Evolutionary conservation across 805 yeast genomes (phyloP).

Genomic region (Candida andamanensis): DNA sequence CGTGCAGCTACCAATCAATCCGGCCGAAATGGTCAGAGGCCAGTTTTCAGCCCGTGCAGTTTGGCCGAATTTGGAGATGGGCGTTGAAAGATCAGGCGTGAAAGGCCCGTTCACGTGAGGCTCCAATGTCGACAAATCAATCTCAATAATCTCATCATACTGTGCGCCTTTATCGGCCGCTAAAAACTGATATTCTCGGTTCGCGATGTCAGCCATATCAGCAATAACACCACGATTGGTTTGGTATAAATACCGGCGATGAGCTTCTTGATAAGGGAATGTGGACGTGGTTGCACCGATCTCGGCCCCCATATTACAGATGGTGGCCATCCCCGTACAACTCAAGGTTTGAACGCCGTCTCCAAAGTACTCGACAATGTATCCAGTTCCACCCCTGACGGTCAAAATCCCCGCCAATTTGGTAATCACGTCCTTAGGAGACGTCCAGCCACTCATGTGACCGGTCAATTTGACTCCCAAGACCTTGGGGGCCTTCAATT

Average conservation of each 20-base stretch:
- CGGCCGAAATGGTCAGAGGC: slow-evolving; percentile 86
- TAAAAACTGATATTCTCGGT: slow-evolving; percentile 55
- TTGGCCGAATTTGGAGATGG: slow-evolving; percentile 74
- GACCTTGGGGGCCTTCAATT: slow-evolving; percentile 92
- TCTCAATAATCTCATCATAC: slow-evolving; percentile 89
- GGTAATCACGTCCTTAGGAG: slow-evolving; percentile 96
- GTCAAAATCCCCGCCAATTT: slow-evolving; percentile 88
- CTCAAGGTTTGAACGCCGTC: slow-evolving; percentile 84
- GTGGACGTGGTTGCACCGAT: slow-evolving; percentile 98
- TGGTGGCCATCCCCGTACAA: slow-evolving; percentile 99
- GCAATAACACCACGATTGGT: slow-evolving; percentile 84
- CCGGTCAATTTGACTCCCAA: slow-evolving; percentile 95
- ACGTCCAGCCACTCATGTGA: slow-evolving; percentile 83
- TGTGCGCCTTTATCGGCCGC: slow-evolving; percentile 83
- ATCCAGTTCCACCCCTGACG: slow-evolving; percentile 98
- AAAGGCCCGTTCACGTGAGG: slow-evolving; percentile 98
- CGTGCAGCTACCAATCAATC: slow-evolving; percentile 96
- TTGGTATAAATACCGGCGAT: slow-evolving; percentile 71
- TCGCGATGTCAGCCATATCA: slow-evolving; percentile 64
- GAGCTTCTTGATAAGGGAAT: slow-evolving; percentile 88
- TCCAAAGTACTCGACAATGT: slow-evolving; percentile 94
- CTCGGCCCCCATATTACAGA: slow-evolving; percentile 99
- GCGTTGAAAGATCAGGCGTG: slow-evolving; percentile 96
- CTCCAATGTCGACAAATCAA: slow-evolving; percentile 79
- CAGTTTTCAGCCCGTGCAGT: slow-evolving; percentile 70